Base-by-base conservation (phyloP, 2,329 filamentous ascomycete species). In the Biscogniauxia sp. region DNA sequence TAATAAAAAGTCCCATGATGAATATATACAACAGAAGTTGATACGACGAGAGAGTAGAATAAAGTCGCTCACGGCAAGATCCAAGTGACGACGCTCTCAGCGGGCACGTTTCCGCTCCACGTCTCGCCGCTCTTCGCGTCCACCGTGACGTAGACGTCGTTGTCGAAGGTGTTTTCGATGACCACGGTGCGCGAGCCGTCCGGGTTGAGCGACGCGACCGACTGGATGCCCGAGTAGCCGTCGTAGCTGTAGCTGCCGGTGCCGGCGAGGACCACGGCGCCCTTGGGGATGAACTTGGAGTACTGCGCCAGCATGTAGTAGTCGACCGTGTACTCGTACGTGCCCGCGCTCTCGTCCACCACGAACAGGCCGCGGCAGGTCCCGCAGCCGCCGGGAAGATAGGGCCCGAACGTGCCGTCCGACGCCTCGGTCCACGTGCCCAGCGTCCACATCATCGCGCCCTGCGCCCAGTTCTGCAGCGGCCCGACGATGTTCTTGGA, bases 291-390 rank as follows among this genome's bases (percentile, higher is more conserved):
- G 68, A 78, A 82, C 62, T 73, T 76, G 68, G 75, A 78, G 68
- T 81, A 82, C 69, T 84, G 82, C 1, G 79, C 81, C 61, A 84
- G 73, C 76, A 82, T 81, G 68, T 84, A 84, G 70, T 83, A 84
- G 62, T 82, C 80, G 6, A 80, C 74, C 25, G 76, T 78, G 62
- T 78, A 76, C 3, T 70, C 73, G 69, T 84, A 84, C 2, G 74
- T 76, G 20, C 73, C 74, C 11, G 74, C 67, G 7, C 70, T 68
- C 8, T 72, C 80, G 73, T 88, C 82, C 61, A 88, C 76, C 3
- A 82, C 82, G 53, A 86, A 82, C 5, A 88, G 77, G 9, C 85
- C 85, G 1, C 75, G 75, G 69, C 79, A 82, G 9, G 70, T 72
- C 20, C 61, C 64, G 68, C 79, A 82, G n/a, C 74, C 74, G 45